Base-by-base conservation (phyloP, 2,329 filamentous ascomycete species). In the Colletotrichum brevisporum region DNA sequence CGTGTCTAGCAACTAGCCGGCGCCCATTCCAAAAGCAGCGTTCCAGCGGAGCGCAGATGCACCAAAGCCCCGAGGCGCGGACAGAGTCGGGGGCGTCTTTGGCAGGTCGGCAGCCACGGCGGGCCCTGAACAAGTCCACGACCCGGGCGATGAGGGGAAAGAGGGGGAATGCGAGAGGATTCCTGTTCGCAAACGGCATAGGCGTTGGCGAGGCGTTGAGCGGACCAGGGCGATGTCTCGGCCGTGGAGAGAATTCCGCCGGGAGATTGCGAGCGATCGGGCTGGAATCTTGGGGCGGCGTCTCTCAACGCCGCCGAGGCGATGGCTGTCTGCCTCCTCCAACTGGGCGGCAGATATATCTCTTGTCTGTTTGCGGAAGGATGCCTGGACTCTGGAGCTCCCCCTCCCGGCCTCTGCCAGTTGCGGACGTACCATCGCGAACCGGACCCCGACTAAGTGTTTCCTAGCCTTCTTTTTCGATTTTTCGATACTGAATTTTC, bases 191-290 rank as follows among this genome's bases (percentile, higher is more conserved):
- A 69, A 61, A 61, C 67, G 56, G 63, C 24, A 61, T 61, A 39
- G 63, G 55, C 56, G 67, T 53, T 41, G 51, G 27, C 43, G 56
- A 26, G 67, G 67, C 67, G 56, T 60, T 61, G 26, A 36, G 16
- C 48, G 18, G 51, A 57, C 39, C 67, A 55, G 67, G 63, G 61
- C 61, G 51, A 69, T 69, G 67, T 69, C 63, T 69, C 51, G 54
- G 63, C 60, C 43, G 45, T n/a, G 12, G 43, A 31, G 45, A 57
- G 36, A 61, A 39, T 52, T 58, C n/a, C n/a, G n/a, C 16, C 59
- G 6, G 24, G 63, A 61, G 43, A 56, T 60, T 69, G 43, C 50
- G n/a, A 26, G 24, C 56, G 52, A 36, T 2, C 43, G n/a, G 55
- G 16, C 43, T 41, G 55, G 56, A 69, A 69, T 69, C 27, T 52